Evolutionary conservation across 2,329 filamentous ascomycete genomes (phyloP).

Genomic region (Trichophyton simii): DNA sequence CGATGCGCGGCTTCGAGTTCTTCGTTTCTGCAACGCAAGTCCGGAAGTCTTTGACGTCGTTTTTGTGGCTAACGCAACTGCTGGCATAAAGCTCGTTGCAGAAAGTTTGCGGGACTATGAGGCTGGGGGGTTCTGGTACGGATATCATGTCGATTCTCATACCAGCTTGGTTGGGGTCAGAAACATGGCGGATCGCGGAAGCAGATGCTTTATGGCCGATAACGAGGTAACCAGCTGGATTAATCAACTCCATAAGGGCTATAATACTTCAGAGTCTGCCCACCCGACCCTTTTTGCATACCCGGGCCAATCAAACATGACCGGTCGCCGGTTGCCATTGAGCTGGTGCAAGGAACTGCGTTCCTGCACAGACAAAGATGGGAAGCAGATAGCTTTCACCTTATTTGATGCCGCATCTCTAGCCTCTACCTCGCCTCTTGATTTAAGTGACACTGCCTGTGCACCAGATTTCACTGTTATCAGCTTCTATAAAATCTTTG

Average conservation of each 20-base stretch:
- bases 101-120: constrained; percentile 60
- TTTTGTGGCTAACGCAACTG: constrained; percentile 86
- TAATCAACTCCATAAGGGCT: constrained; percentile 19
- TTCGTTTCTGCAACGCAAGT: constrained; percentile 70
- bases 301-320: constrained; percentile 87
- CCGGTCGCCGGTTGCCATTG: constrained; percentile 62
- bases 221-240: constrained; percentile 55
- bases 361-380: background rate
- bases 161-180: constrained; percentile 76
- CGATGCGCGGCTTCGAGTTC: constrained; percentile 55
- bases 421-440: constrained; percentile 62
- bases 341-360: constrained; percentile 48
- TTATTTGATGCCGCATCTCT: constrained; percentile 75
- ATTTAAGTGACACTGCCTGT: constrained; percentile 48
- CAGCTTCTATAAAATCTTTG: constrained; percentile 97
- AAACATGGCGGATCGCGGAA: constrained; percentile 52
- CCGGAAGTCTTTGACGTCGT: constrained; percentile 74
- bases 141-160: constrained; percentile 72
- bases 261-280: constrained; percentile 16
- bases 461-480: constrained; percentile 77
- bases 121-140: constrained; percentile 57
- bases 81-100: constrained; percentile 72
- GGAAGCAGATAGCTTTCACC: constrained; percentile 43
- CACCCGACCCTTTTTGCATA: constrained; percentile 55
- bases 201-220: constrained; percentile 52